Evolutionary conservation across 1,139 yeast species (phyloP).

Genomic region (Suhomyces chickasaworum): DNA sequence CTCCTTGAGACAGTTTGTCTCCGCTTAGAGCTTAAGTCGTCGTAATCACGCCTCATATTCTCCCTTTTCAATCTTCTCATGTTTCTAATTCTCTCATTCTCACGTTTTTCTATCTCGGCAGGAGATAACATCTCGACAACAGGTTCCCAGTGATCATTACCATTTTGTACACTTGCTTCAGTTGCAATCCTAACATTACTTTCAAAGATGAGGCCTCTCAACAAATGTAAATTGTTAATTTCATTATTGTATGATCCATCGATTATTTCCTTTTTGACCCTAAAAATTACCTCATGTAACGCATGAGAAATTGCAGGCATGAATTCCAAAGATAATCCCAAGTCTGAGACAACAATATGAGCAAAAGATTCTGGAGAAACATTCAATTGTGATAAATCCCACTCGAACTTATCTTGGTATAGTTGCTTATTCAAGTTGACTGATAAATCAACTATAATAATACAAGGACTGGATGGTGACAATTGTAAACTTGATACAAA

Average conservation of each 20-base stretch:
- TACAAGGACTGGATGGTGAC: slow-evolving; percentile 65
- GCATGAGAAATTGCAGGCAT: slow-evolving; percentile 89
- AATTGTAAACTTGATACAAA: slow-evolving; percentile 61
- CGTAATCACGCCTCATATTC: slow-evolving; percentile 63
- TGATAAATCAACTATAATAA: slow-evolving; percentile 78
- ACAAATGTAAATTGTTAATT: slow-evolving; percentile 47
- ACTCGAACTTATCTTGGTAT: slow-evolving; percentile 91
- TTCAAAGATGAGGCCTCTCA: slow-evolving; percentile 47
- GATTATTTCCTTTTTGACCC: slow-evolving; percentile 79
- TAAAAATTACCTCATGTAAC: slow-evolving; percentile 74
- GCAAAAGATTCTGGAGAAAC: slow-evolving; percentile 87
- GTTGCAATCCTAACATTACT: slow-evolving; percentile 48
- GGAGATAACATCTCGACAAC: slow-evolving; percentile 81
- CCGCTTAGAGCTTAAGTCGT: slow-evolving; percentile 40
- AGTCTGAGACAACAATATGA: slow-evolving; percentile 73
- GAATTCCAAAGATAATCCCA: slow-evolving; percentile 85
- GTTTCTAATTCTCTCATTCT: slow-evolving; percentile 91
- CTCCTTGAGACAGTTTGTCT: slow-evolving; percentile 43
- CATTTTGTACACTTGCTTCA: slow-evolving; percentile 47
- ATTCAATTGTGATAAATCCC: slow-evolving; percentile 75
- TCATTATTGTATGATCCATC: slow-evolving; percentile 67
- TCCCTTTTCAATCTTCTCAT: slow-evolving; percentile 91
- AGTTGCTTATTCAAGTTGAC: slow-evolving; percentile 82
- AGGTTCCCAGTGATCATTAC: slow-evolving; percentile 83
- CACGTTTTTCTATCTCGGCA: slow-evolving; percentile 93